Evolutionary conservation across 1,139 yeast genomes (phyloP), one percentile per base, ranked within the genome.

Genomic region (Taphrina flavorubra): DNA sequence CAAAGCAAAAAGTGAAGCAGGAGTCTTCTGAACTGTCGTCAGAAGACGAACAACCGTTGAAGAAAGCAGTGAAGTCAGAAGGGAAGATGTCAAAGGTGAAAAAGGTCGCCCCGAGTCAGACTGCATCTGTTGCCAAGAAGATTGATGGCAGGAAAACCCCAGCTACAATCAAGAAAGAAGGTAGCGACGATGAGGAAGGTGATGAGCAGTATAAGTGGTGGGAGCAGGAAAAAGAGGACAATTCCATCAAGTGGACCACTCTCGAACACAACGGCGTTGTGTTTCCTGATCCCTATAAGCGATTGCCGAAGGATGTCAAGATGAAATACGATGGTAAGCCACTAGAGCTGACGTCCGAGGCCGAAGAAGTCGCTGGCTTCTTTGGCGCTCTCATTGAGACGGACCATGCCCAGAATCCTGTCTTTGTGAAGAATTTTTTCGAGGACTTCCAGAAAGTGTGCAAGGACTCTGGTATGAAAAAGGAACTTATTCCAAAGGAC

Each of bases 291-390:
- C 88, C 86, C 10, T 92, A 94, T 78, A 92, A 88, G 75, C 92
- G 95, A 11, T 79, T 94, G 55, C 98, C 98, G 0, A 81, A 85
- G n/a, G 84, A 85, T 74, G 89, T 92, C 60, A 90, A 89, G 75
- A 76, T 94, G 70, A 83, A 85, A 71, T 92, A 92, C 75, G 88
- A 89, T 73, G 91, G 90, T 0, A 83, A 84, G 72, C 89, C 94
- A 0, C 91, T 92, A 0, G 81, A 80, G 37, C 81, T 92, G 71
- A 94, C 97, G 0, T 79, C 81, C 0, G 90, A 84, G 69, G 98
- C 97, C 1, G 99, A 94, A 78, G 98, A 94, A 78, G 97, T 94
- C 46, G 98, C 97, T 0, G 97, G 97, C 0, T 92, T 92, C 76
- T 94, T 83, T 78, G 98, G 89, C 18, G 97, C 97, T 7, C 84